Evolutionary conservation across 495 filamentous ascomycete species (phyloP).

Genomic region (Hypomontagnella monticulosa): DNA sequence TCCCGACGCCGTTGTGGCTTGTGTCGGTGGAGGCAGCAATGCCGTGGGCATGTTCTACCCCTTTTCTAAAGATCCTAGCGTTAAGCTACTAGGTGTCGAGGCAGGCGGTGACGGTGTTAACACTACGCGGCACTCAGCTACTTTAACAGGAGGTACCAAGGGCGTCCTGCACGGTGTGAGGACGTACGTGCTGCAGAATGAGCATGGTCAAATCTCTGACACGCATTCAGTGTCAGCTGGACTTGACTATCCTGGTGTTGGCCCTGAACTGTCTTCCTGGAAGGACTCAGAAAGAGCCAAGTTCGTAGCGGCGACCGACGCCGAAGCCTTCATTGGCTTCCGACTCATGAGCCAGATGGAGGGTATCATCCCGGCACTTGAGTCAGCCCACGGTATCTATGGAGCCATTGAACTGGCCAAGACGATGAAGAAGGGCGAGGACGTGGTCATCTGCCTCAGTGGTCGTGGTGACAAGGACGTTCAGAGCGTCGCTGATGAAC

Average conservation of each 20-base stretch:
- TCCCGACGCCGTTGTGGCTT: slow-evolving; percentile 94
- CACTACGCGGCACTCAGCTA: slow-evolving; percentile 87
- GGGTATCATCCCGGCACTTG: slow-evolving; percentile 95
- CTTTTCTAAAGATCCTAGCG: slow-evolving; percentile 83
- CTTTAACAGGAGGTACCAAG: slow-evolving; percentile 84
- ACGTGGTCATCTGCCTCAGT: slow-evolving; percentile 93
- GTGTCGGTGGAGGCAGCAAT: slow-evolving; percentile 93
- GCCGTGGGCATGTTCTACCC: slow-evolving; percentile 97
- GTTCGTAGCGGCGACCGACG: slow-evolving; percentile 92
- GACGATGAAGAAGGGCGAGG: slow-evolving; percentile 85
- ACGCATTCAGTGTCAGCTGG: slow-evolving; percentile 98
- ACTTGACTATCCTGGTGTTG: slow-evolving; percentile 96
- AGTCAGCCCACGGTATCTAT: slow-evolving; percentile 91
- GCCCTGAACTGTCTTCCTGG: slow-evolving; percentile 90
- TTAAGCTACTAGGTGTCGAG: slow-evolving; percentile 92
- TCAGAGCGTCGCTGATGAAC: slow-evolving; percentile 94
- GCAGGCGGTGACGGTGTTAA: slow-evolving; percentile 96
- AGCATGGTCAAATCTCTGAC: slow-evolving; percentile 90
- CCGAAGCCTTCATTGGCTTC: slow-evolving; percentile 92
- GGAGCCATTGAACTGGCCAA: slow-evolving; percentile 90
- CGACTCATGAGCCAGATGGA: slow-evolving; percentile 82
- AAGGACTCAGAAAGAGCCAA: slow-evolving; percentile 87
- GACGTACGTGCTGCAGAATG: slow-evolving; percentile 92
- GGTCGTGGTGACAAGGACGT: slow-evolving; percentile 98
- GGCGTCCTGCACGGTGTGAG: slow-evolving; percentile 95